Evolutionary conservation across 305 asterid species (phyloP).

Genomic region (Fraxinus dipetala): DNA sequence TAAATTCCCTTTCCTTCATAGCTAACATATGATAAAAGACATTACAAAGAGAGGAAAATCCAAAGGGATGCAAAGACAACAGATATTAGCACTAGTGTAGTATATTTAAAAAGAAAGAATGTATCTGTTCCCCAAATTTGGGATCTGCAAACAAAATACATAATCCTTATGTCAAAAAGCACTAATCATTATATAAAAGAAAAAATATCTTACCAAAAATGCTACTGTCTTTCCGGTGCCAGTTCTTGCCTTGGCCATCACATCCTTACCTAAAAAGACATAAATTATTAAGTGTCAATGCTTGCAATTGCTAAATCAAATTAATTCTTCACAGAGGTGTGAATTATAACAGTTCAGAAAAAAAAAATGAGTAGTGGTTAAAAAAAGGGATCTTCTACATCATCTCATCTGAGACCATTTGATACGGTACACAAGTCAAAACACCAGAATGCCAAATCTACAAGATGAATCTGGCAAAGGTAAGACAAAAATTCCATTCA

Average conservation of each 20-base stretch:
- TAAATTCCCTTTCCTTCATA: neutral
- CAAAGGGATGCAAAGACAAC: neutral
- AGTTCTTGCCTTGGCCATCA: slow-evolving; percentile 94
- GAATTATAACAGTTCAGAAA: neutral
- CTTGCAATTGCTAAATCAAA: neutral
- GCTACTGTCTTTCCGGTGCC: slow-evolving; percentile 99
- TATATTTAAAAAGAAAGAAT: slow-evolving; percentile 1
- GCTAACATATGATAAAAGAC: neutral
- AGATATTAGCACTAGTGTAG: neutral
- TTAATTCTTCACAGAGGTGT: neutral
- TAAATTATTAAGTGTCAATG: slow-evolving; percentile 12
- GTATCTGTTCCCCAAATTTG: neutral
- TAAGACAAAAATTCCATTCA: neutral
- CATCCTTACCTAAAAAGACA: slow-evolving; percentile 82
- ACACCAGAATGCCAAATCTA: neutral
- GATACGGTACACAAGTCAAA: neutral
- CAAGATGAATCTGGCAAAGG: neutral
- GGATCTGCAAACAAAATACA: neutral
- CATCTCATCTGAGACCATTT: neutral
- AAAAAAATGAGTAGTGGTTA: neutral
- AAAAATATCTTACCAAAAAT: slow-evolving; percentile 59
- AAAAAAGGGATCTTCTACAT: neutral
- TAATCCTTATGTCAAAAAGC: neutral
- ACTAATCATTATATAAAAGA: slow-evolving; percentile 8
- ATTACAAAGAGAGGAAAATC: neutral